Percentiles rank a stretch among this genome's conserved stretches.
phyloP scores from a whole-genome alignment of 2,329 filamentous ascomycete species.

The Claviceps citrina region DNA sequence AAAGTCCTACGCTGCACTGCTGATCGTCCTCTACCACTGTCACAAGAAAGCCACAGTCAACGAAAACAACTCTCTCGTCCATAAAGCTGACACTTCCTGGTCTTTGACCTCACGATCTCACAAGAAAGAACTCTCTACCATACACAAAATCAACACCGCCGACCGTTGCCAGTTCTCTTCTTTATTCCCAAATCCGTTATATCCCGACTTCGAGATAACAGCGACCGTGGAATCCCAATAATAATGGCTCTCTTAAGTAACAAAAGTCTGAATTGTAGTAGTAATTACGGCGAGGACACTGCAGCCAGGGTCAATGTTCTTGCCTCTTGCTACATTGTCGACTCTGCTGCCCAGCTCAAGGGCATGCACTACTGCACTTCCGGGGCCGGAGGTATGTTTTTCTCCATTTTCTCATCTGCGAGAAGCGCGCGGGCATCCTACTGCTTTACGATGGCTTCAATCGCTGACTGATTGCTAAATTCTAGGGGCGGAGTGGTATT shows the following conservation, averaged over 20 bases:
- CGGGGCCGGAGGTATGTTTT: conserved; percentile 53
- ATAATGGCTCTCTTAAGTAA: conserved; percentile 56
- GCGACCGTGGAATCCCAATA: conserved; percentile 13
- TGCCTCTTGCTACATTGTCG: conserved; percentile 82
- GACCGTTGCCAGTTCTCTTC: conserved; percentile 6
- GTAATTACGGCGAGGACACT: conserved; percentile 59
- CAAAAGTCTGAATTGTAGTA: conserved; percentile 52
- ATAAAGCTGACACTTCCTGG: neutral
- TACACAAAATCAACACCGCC: neutral
- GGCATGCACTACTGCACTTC: conserved; percentile 95
- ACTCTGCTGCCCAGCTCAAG: conserved; percentile 54
- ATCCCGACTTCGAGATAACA: conserved; percentile 9
- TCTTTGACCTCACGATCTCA: neutral
- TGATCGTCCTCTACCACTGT: no score
- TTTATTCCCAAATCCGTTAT: conserved; percentile 1
- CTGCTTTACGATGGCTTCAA: neutral
- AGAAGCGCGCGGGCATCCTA: neutral
- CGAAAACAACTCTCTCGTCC: no score
- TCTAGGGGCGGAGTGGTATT: conserved; percentile 76
- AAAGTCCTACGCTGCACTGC: neutral
- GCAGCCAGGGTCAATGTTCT: conserved; percentile 58
- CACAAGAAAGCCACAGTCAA: no score
- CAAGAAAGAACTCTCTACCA: neutral
- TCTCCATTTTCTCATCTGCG: neutral
- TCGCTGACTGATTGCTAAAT: conserved; percentile 8